Conservation (phyloP, 1,139 yeast genomes). For the Candida freyschussii region DNA sequence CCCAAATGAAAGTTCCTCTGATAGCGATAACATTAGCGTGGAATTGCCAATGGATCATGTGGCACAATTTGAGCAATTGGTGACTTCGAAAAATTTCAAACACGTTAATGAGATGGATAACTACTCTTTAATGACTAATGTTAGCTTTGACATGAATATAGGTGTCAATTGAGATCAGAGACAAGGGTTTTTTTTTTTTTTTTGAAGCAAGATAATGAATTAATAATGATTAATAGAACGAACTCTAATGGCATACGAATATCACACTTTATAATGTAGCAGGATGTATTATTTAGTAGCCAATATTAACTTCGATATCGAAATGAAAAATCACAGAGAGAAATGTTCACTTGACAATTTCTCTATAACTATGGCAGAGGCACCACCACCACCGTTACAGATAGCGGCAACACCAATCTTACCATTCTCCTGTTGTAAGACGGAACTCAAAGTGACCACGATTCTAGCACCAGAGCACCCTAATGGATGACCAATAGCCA, state of each 20-base stretch:
- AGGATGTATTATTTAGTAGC: neutral
- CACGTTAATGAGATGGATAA: slow-evolving; percentile 9
- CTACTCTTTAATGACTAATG: slow-evolving; percentile 16
- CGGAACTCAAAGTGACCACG: slow-evolving; percentile 74
- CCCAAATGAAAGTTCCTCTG: slow-evolving; percentile 3
- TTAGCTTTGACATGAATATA: slow-evolving; percentile 19
- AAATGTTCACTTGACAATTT: slow-evolving; percentile 31
- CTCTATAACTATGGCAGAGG: slow-evolving; percentile 78
- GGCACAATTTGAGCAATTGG: slow-evolving; percentile 4
- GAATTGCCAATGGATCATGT: slow-evolving; percentile 3
- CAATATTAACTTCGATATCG: neutral
- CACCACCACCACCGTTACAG: slow-evolving; percentile 99
- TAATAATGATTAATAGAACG: neutral
- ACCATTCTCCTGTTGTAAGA: slow-evolving; percentile 78
- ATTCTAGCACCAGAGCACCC: slow-evolving; percentile 98
- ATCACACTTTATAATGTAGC: neutral
- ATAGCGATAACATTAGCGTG: slow-evolving; percentile 1
- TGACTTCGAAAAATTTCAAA: neutral
- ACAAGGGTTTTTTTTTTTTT: too few species aligned
- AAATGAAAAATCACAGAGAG: slow-evolving; percentile 14
- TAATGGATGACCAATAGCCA: slow-evolving; percentile 94
- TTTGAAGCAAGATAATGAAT: too few species aligned
- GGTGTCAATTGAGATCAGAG: too few species aligned
- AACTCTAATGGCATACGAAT: neutral
- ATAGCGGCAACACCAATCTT: slow-evolving; percentile 91